Conservation (phyloP, 108 stramenopile species). For the Bacterosira constricta region DNA sequence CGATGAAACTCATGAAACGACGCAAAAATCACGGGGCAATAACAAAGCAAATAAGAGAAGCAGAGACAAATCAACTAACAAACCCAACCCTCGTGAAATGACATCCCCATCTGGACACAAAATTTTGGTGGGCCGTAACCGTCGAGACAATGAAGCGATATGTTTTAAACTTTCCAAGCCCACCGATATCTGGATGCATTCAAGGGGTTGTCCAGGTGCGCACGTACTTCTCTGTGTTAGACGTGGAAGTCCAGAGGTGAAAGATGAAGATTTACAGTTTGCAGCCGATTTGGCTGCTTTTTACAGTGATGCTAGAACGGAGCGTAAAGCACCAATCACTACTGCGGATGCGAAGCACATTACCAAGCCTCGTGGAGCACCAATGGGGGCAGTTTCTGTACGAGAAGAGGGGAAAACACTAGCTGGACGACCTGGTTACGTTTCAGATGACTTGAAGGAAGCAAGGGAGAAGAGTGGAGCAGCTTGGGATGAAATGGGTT, state of each 20-base stretch:
- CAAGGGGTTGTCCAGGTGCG: slow-evolving; percentile 83
- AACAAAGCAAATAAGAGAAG: slow-evolving; percentile 26
- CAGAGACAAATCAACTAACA: slow-evolving; percentile 10
- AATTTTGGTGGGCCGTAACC: slow-evolving; percentile 85
- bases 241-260: slow-evolving; percentile 62
- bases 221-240: slow-evolving; percentile 79
- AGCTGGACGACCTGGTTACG: slow-evolving; percentile 70
- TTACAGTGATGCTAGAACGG: slow-evolving; percentile 80
- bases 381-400: slow-evolving; percentile 82
- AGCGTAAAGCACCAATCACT: slow-evolving; percentile 69
- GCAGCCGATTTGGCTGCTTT: slow-evolving; percentile 86
- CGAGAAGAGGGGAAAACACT: slow-evolving; percentile 74
- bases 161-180: slow-evolving; percentile 71
- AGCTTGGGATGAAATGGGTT: slow-evolving; percentile 62
- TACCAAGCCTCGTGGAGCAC: slow-evolving; percentile 82
- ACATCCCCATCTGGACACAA: slow-evolving; percentile 71
- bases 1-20: slow-evolving; percentile 1
- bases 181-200: slow-evolving; percentile 89
- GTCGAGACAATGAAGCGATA: slow-evolving; percentile 84
- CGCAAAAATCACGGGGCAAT: slow-evolving; percentile 7
- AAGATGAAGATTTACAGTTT: slow-evolving; percentile 73
- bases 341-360: slow-evolving; percentile 86
- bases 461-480: slow-evolving; percentile 73
- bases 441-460: slow-evolving; percentile 71
- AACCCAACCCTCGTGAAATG: slow-evolving; percentile 66